A percentile compares a stretch with the other conserved stretches of the same genome.
phyloP scores from a whole-genome alignment of 768 basidiomycete species.

The Pisolithus orientalis region DNA sequence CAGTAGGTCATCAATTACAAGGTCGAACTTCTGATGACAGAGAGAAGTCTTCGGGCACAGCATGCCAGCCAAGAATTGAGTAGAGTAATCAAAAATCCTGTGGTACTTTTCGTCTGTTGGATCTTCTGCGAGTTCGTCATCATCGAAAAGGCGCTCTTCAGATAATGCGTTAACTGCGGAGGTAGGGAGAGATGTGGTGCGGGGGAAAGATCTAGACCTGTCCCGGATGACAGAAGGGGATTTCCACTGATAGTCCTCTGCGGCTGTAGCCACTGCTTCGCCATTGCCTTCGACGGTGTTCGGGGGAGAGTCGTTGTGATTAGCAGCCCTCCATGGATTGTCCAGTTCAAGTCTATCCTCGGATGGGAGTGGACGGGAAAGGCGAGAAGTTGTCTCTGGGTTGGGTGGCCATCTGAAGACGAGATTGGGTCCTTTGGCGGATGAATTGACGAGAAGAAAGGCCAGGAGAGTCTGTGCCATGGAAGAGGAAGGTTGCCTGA shows the following conservation, averaged over 20 bases:
- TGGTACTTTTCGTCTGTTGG: constrained; percentile 49
- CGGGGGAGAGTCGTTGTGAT: constrained; percentile 34
- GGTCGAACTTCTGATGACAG: constrained; percentile 93
- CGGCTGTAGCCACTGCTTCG: constrained; percentile 13
- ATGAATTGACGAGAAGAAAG: constrained; percentile 77
- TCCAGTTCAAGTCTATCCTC: constrained; percentile 45
- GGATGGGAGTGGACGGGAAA: constrained; percentile 64
- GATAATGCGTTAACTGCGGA: constrained; percentile 50
- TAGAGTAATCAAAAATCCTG: constrained; percentile 70
- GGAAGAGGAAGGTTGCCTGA: not conserved
- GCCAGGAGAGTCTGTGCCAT: constrained; percentile 81
- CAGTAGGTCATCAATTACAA: constrained; percentile 84
- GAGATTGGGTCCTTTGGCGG: constrained; percentile 71
- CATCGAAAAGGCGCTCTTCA: constrained; percentile 35
- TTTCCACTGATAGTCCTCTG: constrained; percentile 59
- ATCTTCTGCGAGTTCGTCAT: constrained; percentile 28
- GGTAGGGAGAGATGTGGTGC: constrained; percentile 35
- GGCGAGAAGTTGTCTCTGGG: constrained; percentile 56
- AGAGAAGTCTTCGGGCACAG: constrained; percentile 72
- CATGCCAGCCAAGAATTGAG: constrained; percentile 74
- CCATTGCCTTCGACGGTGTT: constrained; percentile 11
- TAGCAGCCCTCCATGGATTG: constrained; percentile 69
- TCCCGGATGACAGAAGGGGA: constrained; percentile 43
- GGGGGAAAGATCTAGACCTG: constrained; percentile 47
- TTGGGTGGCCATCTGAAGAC: constrained; percentile 84